Evolutionary conservation across 495 filamentous ascomycete genomes (phyloP).

Genomic region (Podospora pseudocomata): DNA sequence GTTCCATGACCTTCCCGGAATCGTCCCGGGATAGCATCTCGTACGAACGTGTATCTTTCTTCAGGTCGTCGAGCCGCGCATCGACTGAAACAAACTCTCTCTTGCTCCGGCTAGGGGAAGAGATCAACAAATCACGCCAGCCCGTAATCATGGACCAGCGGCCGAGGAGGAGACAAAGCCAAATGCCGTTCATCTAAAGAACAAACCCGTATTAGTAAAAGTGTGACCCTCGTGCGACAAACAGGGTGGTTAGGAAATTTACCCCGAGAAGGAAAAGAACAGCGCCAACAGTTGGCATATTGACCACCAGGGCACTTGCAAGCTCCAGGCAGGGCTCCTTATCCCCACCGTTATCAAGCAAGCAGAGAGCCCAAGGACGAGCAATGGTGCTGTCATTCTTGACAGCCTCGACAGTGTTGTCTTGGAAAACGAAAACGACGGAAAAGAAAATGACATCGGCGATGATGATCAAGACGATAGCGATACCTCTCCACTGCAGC

Average conservation of each 20-base stretch:
- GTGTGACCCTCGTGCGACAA: background rate
- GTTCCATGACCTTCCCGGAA: constrained; percentile 43
- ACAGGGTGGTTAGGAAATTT: constrained; percentile 30
- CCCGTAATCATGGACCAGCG: constrained; percentile 78
- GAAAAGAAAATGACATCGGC: constrained; percentile 89
- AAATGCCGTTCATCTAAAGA: constrained; percentile 71
- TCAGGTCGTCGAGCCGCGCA: constrained; percentile 57
- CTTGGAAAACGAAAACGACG: constrained; percentile 81
- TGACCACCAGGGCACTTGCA: constrained; percentile 58
- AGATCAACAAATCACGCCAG: constrained; percentile 66
- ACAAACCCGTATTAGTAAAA: constrained; percentile 8
- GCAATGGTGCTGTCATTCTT: constrained; percentile 52
- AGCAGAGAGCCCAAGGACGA: constrained; percentile 64
- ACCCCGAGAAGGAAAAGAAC: constrained; percentile 78
- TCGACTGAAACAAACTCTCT: constrained; percentile 87
- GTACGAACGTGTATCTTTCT: constrained; percentile 66
- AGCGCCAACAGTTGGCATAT: constrained; percentile 72
- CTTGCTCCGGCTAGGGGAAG: constrained; percentile 41
- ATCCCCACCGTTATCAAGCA: constrained; percentile 55
- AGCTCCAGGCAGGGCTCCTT: constrained; percentile 61
- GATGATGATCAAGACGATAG: constrained; percentile 81
- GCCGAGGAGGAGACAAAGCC: constrained; percentile 75
- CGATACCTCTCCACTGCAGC: constrained; percentile 90
- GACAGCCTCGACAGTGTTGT: constrained; percentile 60
- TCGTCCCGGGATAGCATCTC: constrained; percentile 68